Evolutionary conservation across 2,329 filamentous ascomycete species (phyloP).

Genomic region (Aureobasidium zeae): DNA sequence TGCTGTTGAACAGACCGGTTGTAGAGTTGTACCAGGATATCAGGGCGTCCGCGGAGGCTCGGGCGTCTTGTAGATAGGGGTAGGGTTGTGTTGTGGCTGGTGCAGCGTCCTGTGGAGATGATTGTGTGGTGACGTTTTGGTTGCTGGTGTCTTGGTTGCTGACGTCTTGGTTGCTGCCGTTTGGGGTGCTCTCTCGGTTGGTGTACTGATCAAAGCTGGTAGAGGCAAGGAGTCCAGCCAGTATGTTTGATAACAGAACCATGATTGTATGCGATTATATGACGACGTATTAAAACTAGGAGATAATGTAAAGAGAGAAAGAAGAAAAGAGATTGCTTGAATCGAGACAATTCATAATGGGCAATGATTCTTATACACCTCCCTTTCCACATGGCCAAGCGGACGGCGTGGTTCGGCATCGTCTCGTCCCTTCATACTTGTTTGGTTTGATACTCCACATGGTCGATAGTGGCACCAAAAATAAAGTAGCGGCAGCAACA

Average conservation of each 20-base stretch:
- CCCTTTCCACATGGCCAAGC: background rate
- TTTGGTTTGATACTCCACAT: background rate
- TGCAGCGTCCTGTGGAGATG: background rate
- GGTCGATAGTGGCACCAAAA: slow-evolving; percentile 6
- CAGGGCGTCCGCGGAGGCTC: slow-evolving; percentile 21
- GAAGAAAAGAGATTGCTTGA: background rate
- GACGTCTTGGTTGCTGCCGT: too few relatives aligned
- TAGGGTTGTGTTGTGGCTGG: too few relatives aligned
- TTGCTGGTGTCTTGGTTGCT: too few relatives aligned
- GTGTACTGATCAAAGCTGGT: background rate
- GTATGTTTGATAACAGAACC: slow-evolving; percentile 1
- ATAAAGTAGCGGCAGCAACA: slow-evolving; percentile 8
- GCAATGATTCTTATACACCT: slow-evolving; percentile 6
- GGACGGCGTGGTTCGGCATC: background rate
- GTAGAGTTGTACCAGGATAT: slow-evolving; percentile 27
- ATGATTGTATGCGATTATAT: background rate
- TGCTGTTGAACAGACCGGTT: slow-evolving; percentile 24
- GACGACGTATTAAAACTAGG: background rate
- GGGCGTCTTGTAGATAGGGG: slow-evolving; percentile 19
- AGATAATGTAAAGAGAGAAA: background rate
- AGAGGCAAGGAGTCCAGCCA: too few relatives aligned
- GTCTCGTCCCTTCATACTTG: background rate
- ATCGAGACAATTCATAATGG: background rate
- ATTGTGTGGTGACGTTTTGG: too few relatives aligned
- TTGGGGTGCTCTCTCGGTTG: too few relatives aligned